Evolutionary conservation across 2,329 filamentous ascomycete genomes (phyloP), one percentile per base, ranked within the genome.

Genomic region (Myrmaecium sp.): DNA sequence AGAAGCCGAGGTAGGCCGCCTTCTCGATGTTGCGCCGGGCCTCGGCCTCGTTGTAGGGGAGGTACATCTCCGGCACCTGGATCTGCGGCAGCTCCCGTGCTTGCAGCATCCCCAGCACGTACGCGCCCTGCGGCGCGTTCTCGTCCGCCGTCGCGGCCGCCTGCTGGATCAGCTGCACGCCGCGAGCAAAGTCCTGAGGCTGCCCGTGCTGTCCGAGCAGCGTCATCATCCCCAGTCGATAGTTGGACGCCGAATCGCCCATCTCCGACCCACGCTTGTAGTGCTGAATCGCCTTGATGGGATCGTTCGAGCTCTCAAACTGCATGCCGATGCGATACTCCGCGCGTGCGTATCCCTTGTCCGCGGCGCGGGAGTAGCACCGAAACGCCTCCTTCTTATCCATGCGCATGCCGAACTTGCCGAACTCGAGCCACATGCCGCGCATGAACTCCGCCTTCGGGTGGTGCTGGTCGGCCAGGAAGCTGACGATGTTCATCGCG

Each of bases 311-410:
- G 49, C 79, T 83, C 55, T 98, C 89, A 48, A 84, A 95, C 30
- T 94, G 77, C 86, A 95, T 98, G 35, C 89, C 89, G 57, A 98
- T 92, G 24, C 89, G 73, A 52, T 98, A 98, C 51, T 95, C 82
- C 12, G 89, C 84, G 40, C 89, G 67, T 13, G 76, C 71, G 54
- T 84, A 92, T 31, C 82, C 82, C 40, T 80, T 74, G 40, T 84
- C 77, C 16, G 82, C 77, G n/a, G 89, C 80, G 41, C 75, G 66
- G 34, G 74, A 72, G 55, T 95, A 98, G 42, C 77, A 79, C 33
- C 73, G 58, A 48, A 91, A 95, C 5, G 89, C 86, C 55, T 94
- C 86, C 43, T 86, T 84, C 58, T 92, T 93, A 59, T 98, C 89
- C 33, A 83, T 64, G 15, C 83, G 72, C 51, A 76, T 73, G 20